These are phyloP conservation scores for button mushroom (Agaricus bisporus) DNA, from an alignment of 768 basidiomycete species.

Conservation along the genomic window DNA sequence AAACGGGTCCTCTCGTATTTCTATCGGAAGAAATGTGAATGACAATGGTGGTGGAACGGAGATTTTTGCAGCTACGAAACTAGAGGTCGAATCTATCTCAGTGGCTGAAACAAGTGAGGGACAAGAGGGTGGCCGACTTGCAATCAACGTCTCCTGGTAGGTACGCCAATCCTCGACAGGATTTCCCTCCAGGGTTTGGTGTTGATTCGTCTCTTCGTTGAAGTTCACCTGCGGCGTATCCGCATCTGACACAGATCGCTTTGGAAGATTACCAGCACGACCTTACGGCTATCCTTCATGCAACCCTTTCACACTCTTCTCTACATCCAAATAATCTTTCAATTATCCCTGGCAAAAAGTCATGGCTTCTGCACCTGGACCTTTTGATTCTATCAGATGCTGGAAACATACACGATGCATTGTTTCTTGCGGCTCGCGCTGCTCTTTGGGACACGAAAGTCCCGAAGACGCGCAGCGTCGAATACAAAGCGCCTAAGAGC, in stretches of 20 bases:
- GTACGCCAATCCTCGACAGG: conserved; percentile 21
- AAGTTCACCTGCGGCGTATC: conserved; percentile 80
- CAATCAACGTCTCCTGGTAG: conserved; percentile 74
- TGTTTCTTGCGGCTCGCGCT: conserved; percentile 74
- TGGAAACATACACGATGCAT: conserved; percentile 71
- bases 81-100: conserved; percentile 66
- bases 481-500: conserved; percentile 47
- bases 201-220: conserved; percentile 4
- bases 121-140: conserved; percentile 31
- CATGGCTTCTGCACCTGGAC: conserved; percentile 76
- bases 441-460: conserved; percentile 81
- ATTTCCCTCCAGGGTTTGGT: background rate
- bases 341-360: conserved; percentile 54
- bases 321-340: conserved; percentile 60
- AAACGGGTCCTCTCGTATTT: conserved; percentile 77
- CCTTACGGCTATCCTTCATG: conserved; percentile 54
- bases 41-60: conserved; percentile 55
- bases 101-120: conserved; percentile 49
- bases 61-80: conserved; percentile 67
- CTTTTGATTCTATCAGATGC: conserved; percentile 67
- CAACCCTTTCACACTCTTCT: conserved; percentile 60
- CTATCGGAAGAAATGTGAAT: conserved; percentile 53
- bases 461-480: conserved; percentile 64
- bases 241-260: conserved; percentile 52
- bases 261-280: conserved; percentile 78